Base-by-base conservation (phyloP, 768 basidiomycete species). In the Pleurotus eryngii region DNA sequence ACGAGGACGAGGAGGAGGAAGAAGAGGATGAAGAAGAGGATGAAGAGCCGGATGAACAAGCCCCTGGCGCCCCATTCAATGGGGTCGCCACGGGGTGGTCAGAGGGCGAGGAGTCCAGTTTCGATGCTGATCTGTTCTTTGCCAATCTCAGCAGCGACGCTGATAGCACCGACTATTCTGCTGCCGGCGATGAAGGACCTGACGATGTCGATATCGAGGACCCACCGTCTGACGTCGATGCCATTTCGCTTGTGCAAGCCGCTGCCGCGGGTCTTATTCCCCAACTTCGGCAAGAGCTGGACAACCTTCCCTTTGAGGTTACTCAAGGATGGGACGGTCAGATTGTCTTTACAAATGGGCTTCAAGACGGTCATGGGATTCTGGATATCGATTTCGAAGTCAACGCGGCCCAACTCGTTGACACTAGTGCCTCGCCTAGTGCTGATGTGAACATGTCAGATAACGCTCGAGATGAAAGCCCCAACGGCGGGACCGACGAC, bases 81-180 rank as follows among this genome's bases (percentile, higher is more conserved):
- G 88, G 87, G 48, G 77, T 89, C 47, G 85, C 81, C 48, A 86
- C 86, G 1, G 85, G 87, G 43, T 93, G 89, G 90, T 87, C 86
- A 40, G 87, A 88, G 17, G 87, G 86, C 57, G 89, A 86, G 60
- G 90, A 90, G 67, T 86, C 84, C 2, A 83, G 80, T 59, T 89
- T 90, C 63, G 91, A 93, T 63, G 91, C 91, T 8, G 90, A 92
- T 59, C 69, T 92, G 0, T 92, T 93, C 73, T 92, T 93, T 64
- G 83, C 86, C 56, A 87, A 90, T 65, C 81, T 92, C 42, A 83
- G 84, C 8, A 54, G 51, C 38, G 89, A 83, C 64, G 70, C 79
- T 1, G 80, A 78, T 18, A 79, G 74, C 54, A 68, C 66, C 37
- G 53, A 59, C 47, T 67, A 65, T n/a, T 65, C 60, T 20, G 64